These are phyloP conservation scores for Trypanosomatidae sp. DNA, from an alignment of 208 protist genomes.

Conservation along the genomic window DNA sequence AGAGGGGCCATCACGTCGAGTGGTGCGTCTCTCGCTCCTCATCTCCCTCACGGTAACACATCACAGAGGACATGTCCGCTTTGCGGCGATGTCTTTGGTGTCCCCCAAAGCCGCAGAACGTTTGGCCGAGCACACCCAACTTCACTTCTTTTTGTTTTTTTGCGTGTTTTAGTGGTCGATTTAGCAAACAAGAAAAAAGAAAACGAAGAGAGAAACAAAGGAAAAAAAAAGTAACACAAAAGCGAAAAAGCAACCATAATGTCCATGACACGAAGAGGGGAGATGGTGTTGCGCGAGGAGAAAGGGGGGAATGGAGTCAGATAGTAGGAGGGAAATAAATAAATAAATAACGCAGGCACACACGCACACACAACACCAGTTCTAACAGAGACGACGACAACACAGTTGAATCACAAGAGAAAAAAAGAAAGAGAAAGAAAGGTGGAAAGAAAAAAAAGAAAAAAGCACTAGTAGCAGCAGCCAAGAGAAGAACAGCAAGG, in stretches of 20 bases:
- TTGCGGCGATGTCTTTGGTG: neutral
- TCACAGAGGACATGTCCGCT: neutral
- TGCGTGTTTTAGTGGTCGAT: slow-evolving; percentile 7
- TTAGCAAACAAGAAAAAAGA: slow-evolving; percentile 17
- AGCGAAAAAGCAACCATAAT: slow-evolving; percentile 7
- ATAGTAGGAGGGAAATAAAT: slow-evolving; percentile 3
- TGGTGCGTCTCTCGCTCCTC: neutral
- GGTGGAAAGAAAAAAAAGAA: slow-evolving; percentile 2
- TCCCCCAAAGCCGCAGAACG: neutral
- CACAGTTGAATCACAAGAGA: neutral
- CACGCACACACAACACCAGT: slow-evolving; percentile 1
- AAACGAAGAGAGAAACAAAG: slow-evolving; percentile 14
- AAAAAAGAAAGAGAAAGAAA: slow-evolving; percentile 11
- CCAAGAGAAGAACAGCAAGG: slow-evolving; percentile 19
- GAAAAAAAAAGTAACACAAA: slow-evolving; percentile 6
- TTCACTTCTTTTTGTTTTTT: neutral
- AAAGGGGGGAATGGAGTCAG: neutral
- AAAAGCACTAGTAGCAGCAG: slow-evolving; percentile 4
- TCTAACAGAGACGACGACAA: slow-evolving; percentile 4
- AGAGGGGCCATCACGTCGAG: neutral
- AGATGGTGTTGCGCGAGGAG: neutral
- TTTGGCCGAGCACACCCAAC: neutral
- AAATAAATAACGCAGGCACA: slow-evolving; percentile 4
- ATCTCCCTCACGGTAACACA: neutral
- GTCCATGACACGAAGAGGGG: neutral